Evolutionary conservation across 106 monocot species (phyloP).

Genomic region (Triglochin maritima): DNA sequence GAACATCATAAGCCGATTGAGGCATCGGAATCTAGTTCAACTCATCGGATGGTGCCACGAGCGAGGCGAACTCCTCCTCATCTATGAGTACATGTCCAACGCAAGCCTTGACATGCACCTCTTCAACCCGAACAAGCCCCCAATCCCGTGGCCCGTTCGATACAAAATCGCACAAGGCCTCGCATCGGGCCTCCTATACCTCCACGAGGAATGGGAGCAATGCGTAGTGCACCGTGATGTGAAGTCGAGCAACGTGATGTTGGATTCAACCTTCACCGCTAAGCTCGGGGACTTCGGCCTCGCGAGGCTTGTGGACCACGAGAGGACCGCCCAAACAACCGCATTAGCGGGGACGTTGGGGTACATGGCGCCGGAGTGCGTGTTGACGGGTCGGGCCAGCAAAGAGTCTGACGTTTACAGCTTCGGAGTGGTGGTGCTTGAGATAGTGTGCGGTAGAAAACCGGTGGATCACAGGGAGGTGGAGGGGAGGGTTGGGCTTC

Average conservation of each 20-base stretch:
- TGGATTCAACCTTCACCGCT: slow-evolving; percentile 10
- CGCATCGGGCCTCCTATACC: slow-evolving; percentile 3
- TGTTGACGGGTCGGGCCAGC: slow-evolving; percentile 1
- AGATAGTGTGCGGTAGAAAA: slow-evolving; percentile 7
- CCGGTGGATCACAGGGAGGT: background rate
- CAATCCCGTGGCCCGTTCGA: background rate
- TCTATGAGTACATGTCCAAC: slow-evolving; percentile 16
- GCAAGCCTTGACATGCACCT: slow-evolving; percentile 17
- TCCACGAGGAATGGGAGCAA: slow-evolving; percentile 10
- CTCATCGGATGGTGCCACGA: slow-evolving; percentile 9
- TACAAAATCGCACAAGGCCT: slow-evolving; percentile 4
- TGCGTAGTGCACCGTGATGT: slow-evolving; percentile 19
- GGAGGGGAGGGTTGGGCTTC: background rate
- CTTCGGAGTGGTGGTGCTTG: slow-evolving; percentile 6
- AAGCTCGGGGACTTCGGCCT: slow-evolving; percentile 23
- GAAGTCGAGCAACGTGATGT: slow-evolving; percentile 19
- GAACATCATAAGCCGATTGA: slow-evolving; percentile 13
- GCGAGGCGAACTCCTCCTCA: slow-evolving; percentile 1
- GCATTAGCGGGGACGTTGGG: slow-evolving; percentile 11
- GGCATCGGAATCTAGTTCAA: slow-evolving; percentile 13
- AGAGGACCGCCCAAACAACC: slow-evolving; percentile 4
- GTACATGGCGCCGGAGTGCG: slow-evolving; percentile 17
- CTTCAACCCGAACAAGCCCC: background rate
- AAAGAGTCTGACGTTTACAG: slow-evolving; percentile 9
- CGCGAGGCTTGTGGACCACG: slow-evolving; percentile 9